These are phyloP conservation scores for Penicillium samsonianum DNA, from an alignment of 495 filamentous ascomycete species.

Conservation along the genomic window DNA sequence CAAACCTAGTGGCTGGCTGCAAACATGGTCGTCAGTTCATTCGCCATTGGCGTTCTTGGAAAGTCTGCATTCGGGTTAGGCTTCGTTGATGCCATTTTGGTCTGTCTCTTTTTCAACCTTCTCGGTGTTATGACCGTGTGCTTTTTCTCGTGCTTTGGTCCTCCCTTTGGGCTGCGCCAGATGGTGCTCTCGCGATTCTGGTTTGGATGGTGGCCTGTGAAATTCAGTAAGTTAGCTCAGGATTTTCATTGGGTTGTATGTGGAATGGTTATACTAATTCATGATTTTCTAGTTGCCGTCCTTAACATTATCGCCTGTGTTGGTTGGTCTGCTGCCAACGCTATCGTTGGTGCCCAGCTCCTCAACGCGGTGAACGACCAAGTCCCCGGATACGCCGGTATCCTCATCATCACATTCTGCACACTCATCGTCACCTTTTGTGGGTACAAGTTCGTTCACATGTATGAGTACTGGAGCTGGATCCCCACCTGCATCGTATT, in stretches of 20 bases:
- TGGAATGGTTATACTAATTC: neutral
- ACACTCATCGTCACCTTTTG: constrained; percentile 73
- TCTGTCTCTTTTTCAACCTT: constrained; percentile 76
- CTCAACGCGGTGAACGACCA: constrained; percentile 71
- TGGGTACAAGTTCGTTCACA: constrained; percentile 80
- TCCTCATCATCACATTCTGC: constrained; percentile 71
- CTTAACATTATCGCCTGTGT: constrained; percentile 78
- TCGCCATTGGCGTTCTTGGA: constrained; percentile 77
- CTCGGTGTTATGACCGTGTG: constrained; percentile 72
- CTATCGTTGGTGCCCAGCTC: constrained; percentile 81
- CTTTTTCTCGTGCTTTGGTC: constrained; percentile 81
- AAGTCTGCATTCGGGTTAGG: constrained; percentile 66
- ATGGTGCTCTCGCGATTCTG: constrained; percentile 85
- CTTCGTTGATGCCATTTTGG: constrained; percentile 75
- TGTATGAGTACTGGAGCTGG: constrained; percentile 79
- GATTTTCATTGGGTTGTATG: neutral
- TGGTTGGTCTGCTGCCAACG: constrained; percentile 75
- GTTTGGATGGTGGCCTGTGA: constrained; percentile 74
- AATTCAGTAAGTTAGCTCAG: constrained; percentile 59
- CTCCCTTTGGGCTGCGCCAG: constrained; percentile 75
- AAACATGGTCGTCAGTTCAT: constrained; percentile 82
- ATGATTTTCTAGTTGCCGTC: constrained; percentile 55
- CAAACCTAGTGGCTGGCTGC: constrained; percentile 72
- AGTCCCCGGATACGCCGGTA: constrained; percentile 73
- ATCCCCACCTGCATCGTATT: constrained; percentile 78